Conservation (phyloP, 129 eudicot species). For the Cynara cardunculus region DNA sequence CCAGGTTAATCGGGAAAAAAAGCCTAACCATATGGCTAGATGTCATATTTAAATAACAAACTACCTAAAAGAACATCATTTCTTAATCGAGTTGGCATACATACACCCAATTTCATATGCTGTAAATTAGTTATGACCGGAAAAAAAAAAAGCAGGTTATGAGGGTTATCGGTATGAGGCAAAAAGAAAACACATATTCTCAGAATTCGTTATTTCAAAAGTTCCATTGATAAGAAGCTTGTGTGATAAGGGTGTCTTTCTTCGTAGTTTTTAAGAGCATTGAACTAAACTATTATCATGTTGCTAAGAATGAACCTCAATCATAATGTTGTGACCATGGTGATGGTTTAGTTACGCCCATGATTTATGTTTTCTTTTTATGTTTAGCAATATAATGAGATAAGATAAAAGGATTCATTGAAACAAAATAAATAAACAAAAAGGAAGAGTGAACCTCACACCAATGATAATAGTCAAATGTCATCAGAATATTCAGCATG, state of each 20-base stretch:
- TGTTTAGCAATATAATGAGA: background rate
- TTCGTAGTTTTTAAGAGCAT: background rate
- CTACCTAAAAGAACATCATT: no score
- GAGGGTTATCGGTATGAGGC: background rate
- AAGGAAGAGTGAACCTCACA: background rate
- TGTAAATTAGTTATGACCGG: background rate
- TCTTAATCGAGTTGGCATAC: background rate
- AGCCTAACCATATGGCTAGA: background rate
- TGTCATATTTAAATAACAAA: background rate
- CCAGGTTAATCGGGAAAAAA: no score
- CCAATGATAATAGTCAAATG: background rate
- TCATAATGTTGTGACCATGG: no score
- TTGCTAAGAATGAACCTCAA: no score
- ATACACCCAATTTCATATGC: background rate
- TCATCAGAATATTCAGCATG: background rate
- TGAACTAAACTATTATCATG: background rate
- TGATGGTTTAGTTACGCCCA: no score
- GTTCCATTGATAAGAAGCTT: background rate
- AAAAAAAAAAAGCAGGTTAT: background rate
- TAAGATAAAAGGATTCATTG: background rate
- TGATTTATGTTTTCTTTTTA: no score
- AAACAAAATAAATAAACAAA: background rate
- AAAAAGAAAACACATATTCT: background rate
- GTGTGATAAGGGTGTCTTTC: background rate
- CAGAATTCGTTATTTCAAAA: background rate